Evolutionary conservation across 2,329 filamentous ascomycete species (phyloP).

Genomic region (Endoconidiophora laricicola): DNA sequence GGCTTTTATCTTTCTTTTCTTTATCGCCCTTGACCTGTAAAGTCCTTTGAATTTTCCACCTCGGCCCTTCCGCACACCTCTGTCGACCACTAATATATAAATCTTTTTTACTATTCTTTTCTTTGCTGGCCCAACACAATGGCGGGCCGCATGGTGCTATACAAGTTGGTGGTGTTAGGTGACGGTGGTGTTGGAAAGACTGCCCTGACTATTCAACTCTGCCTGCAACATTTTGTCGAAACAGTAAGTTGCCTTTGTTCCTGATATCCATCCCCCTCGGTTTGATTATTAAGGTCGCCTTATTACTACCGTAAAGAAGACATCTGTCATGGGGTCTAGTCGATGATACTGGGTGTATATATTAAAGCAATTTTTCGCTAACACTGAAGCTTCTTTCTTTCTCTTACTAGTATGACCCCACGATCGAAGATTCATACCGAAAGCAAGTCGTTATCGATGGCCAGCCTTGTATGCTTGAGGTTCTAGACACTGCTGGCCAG

Average conservation of each 20-base stretch:
- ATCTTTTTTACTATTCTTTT: no score
- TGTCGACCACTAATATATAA: no score
- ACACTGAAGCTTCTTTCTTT: background rate
- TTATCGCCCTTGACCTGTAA: no score
- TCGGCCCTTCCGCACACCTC: no score
- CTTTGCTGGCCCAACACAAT: constrained; percentile 27
- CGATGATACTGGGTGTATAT: background rate
- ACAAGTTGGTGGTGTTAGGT: constrained; percentile 89
- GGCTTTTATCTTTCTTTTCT: no score
- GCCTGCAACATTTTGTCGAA: constrained; percentile 95
- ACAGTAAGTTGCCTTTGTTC: constrained; percentile 38
- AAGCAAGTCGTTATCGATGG: constrained; percentile 88
- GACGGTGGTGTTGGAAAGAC: constrained; percentile 92
- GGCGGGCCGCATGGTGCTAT: constrained; percentile 88
- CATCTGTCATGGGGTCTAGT: background rate
- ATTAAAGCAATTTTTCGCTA: background rate
- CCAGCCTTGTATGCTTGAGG: constrained; percentile 93
- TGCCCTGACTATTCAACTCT: constrained; percentile 88
- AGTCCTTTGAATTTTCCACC: no score
- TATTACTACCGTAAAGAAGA: no score
- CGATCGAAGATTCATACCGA: constrained; percentile 75
- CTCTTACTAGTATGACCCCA: constrained; percentile 56
- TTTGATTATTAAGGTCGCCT: background rate
- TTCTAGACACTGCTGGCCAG: constrained; percentile 91
- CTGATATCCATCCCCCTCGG: background rate